A percentile compares a stretch with the other conserved stretches of the same genome.
phyloP scores from a whole-genome alignment of 257 asterid species.

The Ajuga chamaepitys region DNA sequence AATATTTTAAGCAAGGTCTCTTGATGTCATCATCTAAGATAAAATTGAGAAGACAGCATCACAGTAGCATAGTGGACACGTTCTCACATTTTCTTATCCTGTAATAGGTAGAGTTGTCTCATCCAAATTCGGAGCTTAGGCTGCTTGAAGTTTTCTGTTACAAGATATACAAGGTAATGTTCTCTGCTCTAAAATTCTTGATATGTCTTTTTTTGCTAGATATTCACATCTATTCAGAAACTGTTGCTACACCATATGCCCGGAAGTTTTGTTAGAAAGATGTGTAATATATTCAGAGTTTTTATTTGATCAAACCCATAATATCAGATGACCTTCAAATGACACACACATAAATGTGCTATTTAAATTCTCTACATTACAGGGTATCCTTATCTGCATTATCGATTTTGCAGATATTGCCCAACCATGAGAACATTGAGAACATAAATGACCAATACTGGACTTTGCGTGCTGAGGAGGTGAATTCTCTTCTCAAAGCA shows the following conservation, averaged over 20 bases:
- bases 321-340: neutral
- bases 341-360: neutral
- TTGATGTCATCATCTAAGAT: neutral
- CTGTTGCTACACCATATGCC: neutral
- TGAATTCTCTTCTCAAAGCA: constrained; percentile 22
- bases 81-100: constrained; percentile 17
- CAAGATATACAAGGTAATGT: constrained; percentile 61
- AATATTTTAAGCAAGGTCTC: neutral
- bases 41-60: neutral
- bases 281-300: neutral
- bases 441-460: constrained; percentile 92
- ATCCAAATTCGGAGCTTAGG: constrained; percentile 61
- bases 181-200: neutral
- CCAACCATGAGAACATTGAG: constrained; percentile 74
- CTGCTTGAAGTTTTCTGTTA: constrained; percentile 60
- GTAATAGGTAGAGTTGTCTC: constrained; percentile 55
- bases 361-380: neutral
- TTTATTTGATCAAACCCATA: neutral
- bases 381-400: constrained; percentile 10
- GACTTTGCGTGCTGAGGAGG: constrained; percentile 98
- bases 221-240: neutral
- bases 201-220: neutral
- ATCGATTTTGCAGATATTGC: constrained; percentile 61
- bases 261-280: neutral
- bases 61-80: constrained; percentile 1